These are phyloP conservation scores for Aspergillus unguis DNA, from an alignment of 2,329 filamentous ascomycete genomes.

Conservation along the genomic window DNA sequence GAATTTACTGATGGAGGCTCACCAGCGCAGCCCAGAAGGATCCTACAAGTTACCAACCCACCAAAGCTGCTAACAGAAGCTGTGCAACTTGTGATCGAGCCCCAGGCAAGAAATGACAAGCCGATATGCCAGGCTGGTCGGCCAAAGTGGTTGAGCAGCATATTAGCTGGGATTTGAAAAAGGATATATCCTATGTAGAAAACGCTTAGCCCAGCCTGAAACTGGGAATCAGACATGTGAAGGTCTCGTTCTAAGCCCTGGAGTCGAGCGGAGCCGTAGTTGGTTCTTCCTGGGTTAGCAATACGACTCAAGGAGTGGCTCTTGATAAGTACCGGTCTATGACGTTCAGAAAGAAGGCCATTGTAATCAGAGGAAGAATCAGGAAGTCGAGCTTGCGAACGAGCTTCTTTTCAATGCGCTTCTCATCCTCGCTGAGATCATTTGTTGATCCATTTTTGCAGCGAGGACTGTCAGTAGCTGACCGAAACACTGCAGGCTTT, in stretches of 20 bases:
- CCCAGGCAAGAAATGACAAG: conserved; percentile 39
- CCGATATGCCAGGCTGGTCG: conserved; percentile 35
- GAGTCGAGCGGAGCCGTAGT: conserved; percentile 36
- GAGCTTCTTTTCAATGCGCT: conserved; percentile 17
- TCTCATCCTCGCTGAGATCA: conserved; percentile 3
- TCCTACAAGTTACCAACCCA: conserved; percentile 35
- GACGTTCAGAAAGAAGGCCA: conserved; percentile 25
- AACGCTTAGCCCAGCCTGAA: conserved; percentile 34
- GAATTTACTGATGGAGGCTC: not conserved
- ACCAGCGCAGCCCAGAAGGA: conserved; percentile 44
- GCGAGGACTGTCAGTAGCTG: not conserved
- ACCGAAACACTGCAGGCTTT: not conserved
- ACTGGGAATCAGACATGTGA: conserved; percentile 28
- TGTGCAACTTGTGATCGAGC: conserved; percentile 38
- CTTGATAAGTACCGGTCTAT: conserved; percentile 20
- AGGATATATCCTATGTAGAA: conserved; percentile 38
- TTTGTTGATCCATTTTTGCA: not conserved
- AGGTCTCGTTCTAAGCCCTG: conserved; percentile 36
- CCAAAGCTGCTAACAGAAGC: conserved; percentile 34
- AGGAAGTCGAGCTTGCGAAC: conserved; percentile 21
- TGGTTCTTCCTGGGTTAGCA: conserved; percentile 29
- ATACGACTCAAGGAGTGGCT: not conserved
- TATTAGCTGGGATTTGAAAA: conserved; percentile 40
- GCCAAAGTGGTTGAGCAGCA: conserved; percentile 32
- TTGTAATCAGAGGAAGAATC: conserved; percentile 20